These are phyloP conservation scores for Naganishia sp. DNA, from an alignment of 1,284 basidiomycete species.

Conservation along the genomic window DNA sequence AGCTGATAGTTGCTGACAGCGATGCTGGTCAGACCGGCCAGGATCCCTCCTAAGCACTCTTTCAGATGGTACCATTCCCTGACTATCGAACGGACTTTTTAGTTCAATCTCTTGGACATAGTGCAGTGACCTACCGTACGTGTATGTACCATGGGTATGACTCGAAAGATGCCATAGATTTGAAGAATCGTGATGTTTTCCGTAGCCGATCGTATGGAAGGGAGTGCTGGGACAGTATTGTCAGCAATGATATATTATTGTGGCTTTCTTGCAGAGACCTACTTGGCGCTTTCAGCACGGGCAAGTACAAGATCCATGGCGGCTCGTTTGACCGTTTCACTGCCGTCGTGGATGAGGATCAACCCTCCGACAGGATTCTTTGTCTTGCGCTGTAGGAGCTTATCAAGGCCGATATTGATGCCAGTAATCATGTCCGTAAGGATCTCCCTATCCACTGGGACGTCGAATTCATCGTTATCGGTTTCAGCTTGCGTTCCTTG, in stretches of 20 bases:
- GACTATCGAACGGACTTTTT: constrained; percentile 54
- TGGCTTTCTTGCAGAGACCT: constrained; percentile 29
- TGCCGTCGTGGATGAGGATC: constrained; percentile 86
- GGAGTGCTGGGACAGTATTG: constrained; percentile 61
- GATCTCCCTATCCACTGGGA: constrained; percentile 77
- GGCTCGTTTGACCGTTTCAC: constrained; percentile 87
- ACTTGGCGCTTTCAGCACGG: constrained; percentile 88
- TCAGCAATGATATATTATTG: background rate
- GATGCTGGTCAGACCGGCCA: constrained; percentile 92
- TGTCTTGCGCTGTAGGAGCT: constrained; percentile 86
- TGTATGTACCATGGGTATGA: constrained; percentile 95
- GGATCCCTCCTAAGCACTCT: constrained; percentile 82
- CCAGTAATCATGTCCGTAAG: constrained; percentile 95
- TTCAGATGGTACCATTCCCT: constrained; percentile 68
- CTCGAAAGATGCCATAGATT: constrained; percentile 99
- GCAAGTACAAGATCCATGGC: constrained; percentile 98
- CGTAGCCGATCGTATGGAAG: constrained; percentile 95
- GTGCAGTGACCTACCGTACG: constrained; percentile 45
- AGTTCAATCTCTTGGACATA: background rate
- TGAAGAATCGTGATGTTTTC: constrained; percentile 91
- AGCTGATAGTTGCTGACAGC: constrained; percentile 85
- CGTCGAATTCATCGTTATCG: constrained; percentile 60
- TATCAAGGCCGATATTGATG: constrained; percentile 90
- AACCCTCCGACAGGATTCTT: constrained; percentile 88
- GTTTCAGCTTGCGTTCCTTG: constrained; percentile 21